A percentile compares a stretch with the other conserved stretches of the same genome.
Evolutionary conservation across 441 rosid genomes (phyloP).

Genomic region (Viola pubescens): DNA sequence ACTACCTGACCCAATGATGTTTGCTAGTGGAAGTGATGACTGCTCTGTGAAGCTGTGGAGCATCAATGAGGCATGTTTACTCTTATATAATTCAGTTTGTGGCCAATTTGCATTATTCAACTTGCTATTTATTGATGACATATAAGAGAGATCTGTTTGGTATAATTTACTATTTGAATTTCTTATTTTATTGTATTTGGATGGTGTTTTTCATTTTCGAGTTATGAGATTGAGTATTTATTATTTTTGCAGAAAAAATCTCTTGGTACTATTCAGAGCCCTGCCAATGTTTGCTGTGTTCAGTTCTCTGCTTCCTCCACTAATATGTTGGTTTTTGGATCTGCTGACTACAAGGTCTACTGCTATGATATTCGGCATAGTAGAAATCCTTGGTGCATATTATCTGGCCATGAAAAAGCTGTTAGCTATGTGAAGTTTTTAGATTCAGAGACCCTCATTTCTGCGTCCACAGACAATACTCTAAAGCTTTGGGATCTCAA

Average conservation of each 20-base stretch:
- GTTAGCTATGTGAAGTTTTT: conserved; percentile 79
- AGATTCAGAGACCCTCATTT: conserved; percentile 64
- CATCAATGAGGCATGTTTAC: conserved; percentile 53
- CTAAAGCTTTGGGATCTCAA: conserved; percentile 74
- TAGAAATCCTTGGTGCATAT: conserved; percentile 58
- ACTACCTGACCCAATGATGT: conserved; percentile 52
- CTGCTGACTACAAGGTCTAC: conserved; percentile 65
- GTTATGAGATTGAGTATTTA: conserved; percentile 9
- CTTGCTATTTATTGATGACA: not conserved
- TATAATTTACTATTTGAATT: not conserved
- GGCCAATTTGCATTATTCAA: not conserved
- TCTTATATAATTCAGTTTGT: conserved; percentile 6
- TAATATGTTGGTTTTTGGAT: conserved; percentile 59
- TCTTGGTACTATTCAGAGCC: conserved; percentile 49
- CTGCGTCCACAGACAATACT: conserved; percentile 85
- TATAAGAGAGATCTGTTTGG: not conserved
- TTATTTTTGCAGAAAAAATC: conserved; percentile 44
- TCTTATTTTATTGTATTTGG: conserved; percentile 5
- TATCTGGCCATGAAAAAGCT: conserved; percentile 66
- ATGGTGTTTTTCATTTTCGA: conserved; percentile 3
- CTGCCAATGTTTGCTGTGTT: conserved; percentile 71
- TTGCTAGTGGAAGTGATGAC: conserved; percentile 89
- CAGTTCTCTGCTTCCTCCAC: conserved; percentile 58
- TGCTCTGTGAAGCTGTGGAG: conserved; percentile 83
- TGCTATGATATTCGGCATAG: conserved; percentile 76